These are phyloP conservation scores for Teunomyces tritomae DNA, from an alignment of 805 yeast species.

Conservation along the genomic window DNA sequence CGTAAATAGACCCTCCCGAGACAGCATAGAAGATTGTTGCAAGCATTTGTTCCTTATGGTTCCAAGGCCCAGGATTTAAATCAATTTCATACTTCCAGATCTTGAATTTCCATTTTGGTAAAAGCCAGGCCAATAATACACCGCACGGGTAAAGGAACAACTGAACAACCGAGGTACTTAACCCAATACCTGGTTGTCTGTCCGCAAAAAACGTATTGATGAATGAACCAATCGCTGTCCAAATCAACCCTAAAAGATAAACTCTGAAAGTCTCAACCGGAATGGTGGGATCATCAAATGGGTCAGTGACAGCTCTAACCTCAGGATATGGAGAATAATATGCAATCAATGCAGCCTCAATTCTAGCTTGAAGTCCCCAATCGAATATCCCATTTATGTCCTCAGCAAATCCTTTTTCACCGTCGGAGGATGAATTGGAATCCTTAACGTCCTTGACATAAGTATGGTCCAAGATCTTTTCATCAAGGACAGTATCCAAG, in stretches of 20 bases:
- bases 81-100: slow-evolving; percentile 10
- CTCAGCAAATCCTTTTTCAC: neutral
- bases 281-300: slow-evolving; percentile 32
- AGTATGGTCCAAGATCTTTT: neutral
- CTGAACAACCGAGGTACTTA: slow-evolving; percentile 45
- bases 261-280: slow-evolving; percentile 45
- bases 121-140: slow-evolving; percentile 22
- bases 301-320: slow-evolving; percentile 38
- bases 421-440: neutral
- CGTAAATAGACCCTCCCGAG: slow-evolving; percentile 25
- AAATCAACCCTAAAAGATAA: slow-evolving; percentile 49
- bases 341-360: slow-evolving; percentile 40
- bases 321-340: slow-evolving; percentile 44
- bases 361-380: slow-evolving; percentile 33
- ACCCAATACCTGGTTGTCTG: slow-evolving; percentile 48
- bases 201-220: slow-evolving; percentile 55
- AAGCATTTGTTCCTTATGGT: slow-evolving; percentile 63
- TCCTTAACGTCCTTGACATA: neutral
- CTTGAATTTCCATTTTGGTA: slow-evolving; percentile 32
- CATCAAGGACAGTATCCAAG: neutral
- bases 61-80: slow-evolving; percentile 65
- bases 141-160: slow-evolving; percentile 48
- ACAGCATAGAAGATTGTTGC: slow-evolving; percentile 45
- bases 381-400: slow-evolving; percentile 15
- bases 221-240: slow-evolving; percentile 55